These are phyloP conservation scores for Mycena kentingensis DNA, from an alignment of 768 basidiomycete species.

Conservation along the genomic window DNA sequence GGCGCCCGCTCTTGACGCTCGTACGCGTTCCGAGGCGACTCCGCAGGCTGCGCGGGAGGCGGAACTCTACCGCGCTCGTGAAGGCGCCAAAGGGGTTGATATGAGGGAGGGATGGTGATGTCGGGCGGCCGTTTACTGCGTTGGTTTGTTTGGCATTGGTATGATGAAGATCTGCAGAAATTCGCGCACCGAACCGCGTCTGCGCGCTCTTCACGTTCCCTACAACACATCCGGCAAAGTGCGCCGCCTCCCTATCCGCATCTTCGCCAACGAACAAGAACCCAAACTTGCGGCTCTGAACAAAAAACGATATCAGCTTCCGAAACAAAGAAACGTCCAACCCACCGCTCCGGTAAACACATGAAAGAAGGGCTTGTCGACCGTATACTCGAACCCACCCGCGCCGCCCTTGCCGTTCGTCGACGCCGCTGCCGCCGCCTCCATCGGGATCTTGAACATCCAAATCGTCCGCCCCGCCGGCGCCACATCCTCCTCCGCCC, in stretches of 20 bases:
- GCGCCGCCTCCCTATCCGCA: constrained; percentile 49
- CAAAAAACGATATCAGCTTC: constrained; percentile 52
- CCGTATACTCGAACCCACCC: constrained; percentile 59
- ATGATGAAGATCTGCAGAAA: not conserved
- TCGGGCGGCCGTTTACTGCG: too few species aligned
- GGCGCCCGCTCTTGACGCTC: constrained; percentile 41
- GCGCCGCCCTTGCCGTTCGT: too few species aligned
- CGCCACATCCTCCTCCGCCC: too few species aligned
- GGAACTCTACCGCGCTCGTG: constrained; percentile 14
- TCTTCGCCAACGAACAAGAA: constrained; percentile 46
- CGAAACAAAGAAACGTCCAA: constrained; percentile 18
- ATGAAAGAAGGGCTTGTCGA: constrained; percentile 92
- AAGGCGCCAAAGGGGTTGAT: constrained; percentile 8
- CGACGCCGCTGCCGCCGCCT: too few species aligned
- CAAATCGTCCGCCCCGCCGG: constrained; percentile 55
- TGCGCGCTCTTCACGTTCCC: constrained; percentile 29
- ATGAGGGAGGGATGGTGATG: too few species aligned
- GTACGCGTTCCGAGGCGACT: constrained; percentile 13
- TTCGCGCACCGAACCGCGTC: not conserved
- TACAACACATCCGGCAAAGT: constrained; percentile 42
- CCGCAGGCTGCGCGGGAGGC: constrained; percentile 19
- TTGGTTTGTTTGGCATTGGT: too few species aligned
- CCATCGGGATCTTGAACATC: constrained; percentile 64
- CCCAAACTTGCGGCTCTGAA: constrained; percentile 53
- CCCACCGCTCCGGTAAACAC: constrained; percentile 83